A percentile compares a stretch with the other conserved stretches of the same genome.
Conservation (phyloP, 495 filamentous ascomycete species). For the Xylaria intraflava region DNA sequence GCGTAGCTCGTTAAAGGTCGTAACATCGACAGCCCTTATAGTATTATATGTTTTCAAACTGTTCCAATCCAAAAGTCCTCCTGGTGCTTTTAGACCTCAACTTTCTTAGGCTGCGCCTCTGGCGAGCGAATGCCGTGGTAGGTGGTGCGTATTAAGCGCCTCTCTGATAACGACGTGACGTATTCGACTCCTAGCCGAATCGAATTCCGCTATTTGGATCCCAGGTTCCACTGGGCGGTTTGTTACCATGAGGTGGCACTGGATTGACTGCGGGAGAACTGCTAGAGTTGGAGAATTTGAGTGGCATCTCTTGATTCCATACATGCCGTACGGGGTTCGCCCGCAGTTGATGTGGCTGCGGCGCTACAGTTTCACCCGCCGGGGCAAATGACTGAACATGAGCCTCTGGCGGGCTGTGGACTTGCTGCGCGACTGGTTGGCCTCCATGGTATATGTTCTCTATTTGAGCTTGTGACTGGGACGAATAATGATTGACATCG, state of each 20-base stretch:
- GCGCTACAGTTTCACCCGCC: slow-evolving; percentile 37
- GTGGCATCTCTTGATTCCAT: slow-evolving; percentile 75
- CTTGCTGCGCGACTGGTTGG: slow-evolving; percentile 29
- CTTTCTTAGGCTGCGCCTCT: too few relatives aligned
- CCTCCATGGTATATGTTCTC: slow-evolving; percentile 18
- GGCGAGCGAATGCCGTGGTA: too few relatives aligned
- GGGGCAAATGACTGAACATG: slow-evolving; percentile 44
- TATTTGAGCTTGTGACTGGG: slow-evolving; percentile 7
- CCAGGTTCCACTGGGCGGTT: slow-evolving; percentile 41
- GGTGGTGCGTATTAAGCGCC: not conserved
- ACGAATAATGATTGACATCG: slow-evolving; percentile 6
- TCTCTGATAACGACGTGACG: not conserved
- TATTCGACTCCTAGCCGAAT: slow-evolving; percentile 43
- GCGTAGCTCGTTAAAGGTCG: not conserved
- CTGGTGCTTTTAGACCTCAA: too few relatives aligned
- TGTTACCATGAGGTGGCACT: slow-evolving; percentile 15
- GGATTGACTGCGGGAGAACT: slow-evolving; percentile 9
- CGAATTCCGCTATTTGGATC: slow-evolving; percentile 57
- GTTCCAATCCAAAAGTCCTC: not conserved
- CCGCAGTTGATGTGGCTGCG: slow-evolving; percentile 45
- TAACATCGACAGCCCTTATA: not conserved
- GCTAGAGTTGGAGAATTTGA: slow-evolving; percentile 54
- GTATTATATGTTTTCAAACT: not conserved
- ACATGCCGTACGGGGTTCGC: slow-evolving; percentile 48
- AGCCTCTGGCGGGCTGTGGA: slow-evolving; percentile 32